Base-by-base conservation (phyloP, 192 early-diverging fungal species). In the Gryganskiella cystojenkinii region DNA sequence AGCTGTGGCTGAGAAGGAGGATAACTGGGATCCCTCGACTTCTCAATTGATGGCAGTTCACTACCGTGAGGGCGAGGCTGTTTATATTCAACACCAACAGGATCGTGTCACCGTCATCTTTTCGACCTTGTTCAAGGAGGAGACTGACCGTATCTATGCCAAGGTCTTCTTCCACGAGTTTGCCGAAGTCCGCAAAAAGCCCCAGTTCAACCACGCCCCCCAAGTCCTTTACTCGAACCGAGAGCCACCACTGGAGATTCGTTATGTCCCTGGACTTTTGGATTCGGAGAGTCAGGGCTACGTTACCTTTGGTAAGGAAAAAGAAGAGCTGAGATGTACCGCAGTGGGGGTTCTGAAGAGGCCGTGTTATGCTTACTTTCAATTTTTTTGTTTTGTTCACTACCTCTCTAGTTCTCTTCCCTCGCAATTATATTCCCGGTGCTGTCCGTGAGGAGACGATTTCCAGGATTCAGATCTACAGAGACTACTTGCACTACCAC, bases 111-210 rank as follows among this genome's bases (percentile, higher is more conserved):
- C 98, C 3, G 96, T 98, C 24, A 96, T 98, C 37, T 40, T 98
- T 82, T 94, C 92, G 33, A 98, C 96, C 13, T 84, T 90, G 80
- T 99, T 99, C 83, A 96, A 96, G 81, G 98, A 99, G 62, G 98
- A 99, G 70, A 94, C 95, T 13, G 98, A 99, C 76, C 89, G 91
- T 34, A 92, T 99, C 66, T 92, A 95, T 82, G 98, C 96, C 52
- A 94, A 91, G 65, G 95, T 99, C 33, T 99, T 99, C 80, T 84
- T 99, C 62, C 96, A 98, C 89, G 98, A 99, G 91, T 99, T 99
- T 83, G 96, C 97, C 13, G 37, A 40, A 13, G 37, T 40, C 13
- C 5, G 37, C 5, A 40, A 40, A 13, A 40, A 40, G 37, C 13
- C 37, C 5, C 83, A 89, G 37, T 88, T 95, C 56, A 95, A 95